Evolutionary conservation across 2,329 filamentous ascomycete genomes (phyloP), one percentile per base, ranked within the genome.

Genomic region (Claviceps citrina): DNA sequence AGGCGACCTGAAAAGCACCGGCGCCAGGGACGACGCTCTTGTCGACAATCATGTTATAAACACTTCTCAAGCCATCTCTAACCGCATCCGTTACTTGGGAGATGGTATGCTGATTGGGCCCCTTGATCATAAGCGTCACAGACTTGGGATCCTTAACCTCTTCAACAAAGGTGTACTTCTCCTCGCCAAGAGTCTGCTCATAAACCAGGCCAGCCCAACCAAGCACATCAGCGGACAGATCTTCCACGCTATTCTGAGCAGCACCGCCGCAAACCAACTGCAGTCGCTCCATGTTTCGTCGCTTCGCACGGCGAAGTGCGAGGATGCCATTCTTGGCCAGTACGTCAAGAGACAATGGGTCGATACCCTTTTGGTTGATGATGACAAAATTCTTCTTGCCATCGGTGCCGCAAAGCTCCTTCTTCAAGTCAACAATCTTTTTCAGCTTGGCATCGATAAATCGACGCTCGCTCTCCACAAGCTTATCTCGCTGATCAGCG

Each of bases 1-100:
- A 93, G 25, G 91, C 87, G 34, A 98, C 79, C 63, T 98, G 91
- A 76, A 94, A 98, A 37, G 91, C 84, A 52, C 91, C 91, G 43
- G 78, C 91, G 43, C 91, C 91, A 1, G 91, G 91, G 20, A 98
- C 85, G 16, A 98, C 91, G 50, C 83, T 89, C 64, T 81, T 78
- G 60, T 98, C 91, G n/a, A 96, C 89, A 59, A 98, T 96, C 71
- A 93, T 94, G 70, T 98, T 98, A 75, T 95, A 96, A 37, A 96
- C 91, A 58, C 85, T 93, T 56, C 91, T 78, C 50, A 98, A 72
- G 46, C 91, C 91, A 58, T 98, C 91, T 40, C 91, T 78, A 33
- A 96, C 91, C 3, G 91, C 91, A 58, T 98, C 91, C 49, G 86
- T 93, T 55, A 98, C 86, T 63, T 98, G 91, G 12, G 83, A 78